Evolutionary conservation across 106 monocot genomes (phyloP), one percentile per base, ranked within the genome.

Genomic region (Iris macrosiphon): DNA sequence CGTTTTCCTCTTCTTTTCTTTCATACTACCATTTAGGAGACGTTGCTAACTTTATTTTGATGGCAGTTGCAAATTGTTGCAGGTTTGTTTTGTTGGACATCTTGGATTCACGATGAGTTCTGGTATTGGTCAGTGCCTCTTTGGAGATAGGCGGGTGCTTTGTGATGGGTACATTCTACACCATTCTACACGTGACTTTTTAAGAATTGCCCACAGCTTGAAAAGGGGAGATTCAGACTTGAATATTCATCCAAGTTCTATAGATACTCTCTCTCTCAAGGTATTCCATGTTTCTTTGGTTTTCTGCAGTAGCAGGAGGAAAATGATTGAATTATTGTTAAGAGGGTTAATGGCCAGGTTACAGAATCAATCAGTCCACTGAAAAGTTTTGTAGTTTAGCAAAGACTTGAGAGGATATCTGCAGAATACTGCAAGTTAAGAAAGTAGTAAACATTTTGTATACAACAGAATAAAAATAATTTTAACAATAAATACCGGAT

Each of bases 101-200:
- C 32, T 46, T 19, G 15, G 23, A 9, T 27, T 7, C 11, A 41
- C 12, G 46, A 75, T 76, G 70, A 33, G 22, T 22, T 48, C 64
- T 65, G 53, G 60, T 53, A 53, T 45, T 40, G 19, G 45, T 31
- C 43, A 22, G 6, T 59, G 46, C 49, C 44, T 44, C 32, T 59
- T 54, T 37, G 59, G 64, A 40, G 22, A 29, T 30, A 64, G 17
- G 2, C 10, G 27, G 21, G 4, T 70, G 21, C 21, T 52, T 48
- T 59, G 40, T 48, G 34, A 27, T 17, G 70, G 59, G 18, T 30
- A 10, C 13, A 70, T 40, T 32, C 27, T 13, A 22, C 27, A 24
- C 0, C 8, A 8, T 17, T 29, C 16, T 2, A 60, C 52, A 22
- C 30, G 13, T 53, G 34, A 32, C 10, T 63, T 46, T 12, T 8